A percentile compares a stretch with the other conserved stretches of the same genome.
These are phyloP conservation scores for Purpureocillium lavendulum DNA, from an alignment of 2,329 filamentous ascomycete species.

Conservation along the genomic window DNA sequence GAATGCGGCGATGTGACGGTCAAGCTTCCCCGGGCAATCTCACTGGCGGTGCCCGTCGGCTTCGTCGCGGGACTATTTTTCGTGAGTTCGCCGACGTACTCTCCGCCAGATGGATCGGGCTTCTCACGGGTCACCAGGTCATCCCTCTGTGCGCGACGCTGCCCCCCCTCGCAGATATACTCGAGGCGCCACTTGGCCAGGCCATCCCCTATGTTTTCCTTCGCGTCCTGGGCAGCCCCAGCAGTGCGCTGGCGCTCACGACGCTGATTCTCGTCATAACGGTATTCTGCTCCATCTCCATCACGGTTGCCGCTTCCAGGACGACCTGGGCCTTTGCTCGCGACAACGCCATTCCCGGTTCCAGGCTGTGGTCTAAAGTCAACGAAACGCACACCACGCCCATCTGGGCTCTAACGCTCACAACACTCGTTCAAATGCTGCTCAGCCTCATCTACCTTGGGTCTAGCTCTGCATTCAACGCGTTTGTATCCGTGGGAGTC, in stretches of 20 bases:
- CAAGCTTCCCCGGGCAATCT: conserved; percentile 43
- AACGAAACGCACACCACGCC: conserved; percentile 44
- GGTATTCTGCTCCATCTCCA: conserved; percentile 49
- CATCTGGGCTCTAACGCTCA: conserved; percentile 47
- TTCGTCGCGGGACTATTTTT: conserved; percentile 39
- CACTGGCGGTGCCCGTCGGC: conserved; percentile 42
- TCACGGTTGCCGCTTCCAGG: conserved; percentile 50
- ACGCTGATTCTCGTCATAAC: conserved; percentile 47
- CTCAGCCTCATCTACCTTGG: conserved; percentile 51
- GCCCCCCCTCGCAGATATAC: conserved; percentile 29
- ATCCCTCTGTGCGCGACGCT: conserved; percentile 20
- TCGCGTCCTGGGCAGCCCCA: conserved; percentile 39
- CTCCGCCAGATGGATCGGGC: no score
- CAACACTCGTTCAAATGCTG: conserved; percentile 22
- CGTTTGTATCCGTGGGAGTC: conserved; percentile 37
- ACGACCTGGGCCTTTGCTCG: conserved; percentile 53
- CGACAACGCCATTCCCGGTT: conserved; percentile 47
- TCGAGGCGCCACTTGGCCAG: conserved; percentile 42
- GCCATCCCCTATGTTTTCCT: conserved; percentile 46
- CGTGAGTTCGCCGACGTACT: conserved; percentile 32
- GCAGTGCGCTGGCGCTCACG: conserved; percentile 40
- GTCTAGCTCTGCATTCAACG: background rate
- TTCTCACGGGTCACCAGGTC: no score
- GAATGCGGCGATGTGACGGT: conserved; percentile 44
- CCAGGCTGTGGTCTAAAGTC: conserved; percentile 39